Percentiles rank a stretch among this genome's conserved stretches.
phyloP scores from a whole-genome alignment of 2,329 filamentous ascomycete genomes.

The Mycosphaerella sp. region DNA sequence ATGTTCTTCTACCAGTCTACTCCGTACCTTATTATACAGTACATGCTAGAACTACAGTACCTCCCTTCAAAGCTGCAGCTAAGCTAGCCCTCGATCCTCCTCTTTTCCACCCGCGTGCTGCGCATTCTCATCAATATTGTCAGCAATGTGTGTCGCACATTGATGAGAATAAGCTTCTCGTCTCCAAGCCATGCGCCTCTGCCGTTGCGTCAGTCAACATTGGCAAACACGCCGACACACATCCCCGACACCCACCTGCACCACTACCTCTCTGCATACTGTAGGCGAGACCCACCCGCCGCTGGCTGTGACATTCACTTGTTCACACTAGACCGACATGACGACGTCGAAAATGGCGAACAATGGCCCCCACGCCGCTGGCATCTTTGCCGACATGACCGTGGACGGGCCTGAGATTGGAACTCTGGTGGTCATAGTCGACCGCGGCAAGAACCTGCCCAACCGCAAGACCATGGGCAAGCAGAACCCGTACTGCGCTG shows the following conservation, averaged over 20 bases:
- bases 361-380: conserved; percentile 71
- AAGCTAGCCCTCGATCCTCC: too few relatives aligned
- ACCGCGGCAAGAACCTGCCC: conserved; percentile 92
- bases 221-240: conserved; percentile 1
- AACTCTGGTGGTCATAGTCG: conserved; percentile 84
- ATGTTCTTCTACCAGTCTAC: too few relatives aligned
- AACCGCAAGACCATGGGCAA: conserved; percentile 98
- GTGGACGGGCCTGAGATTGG: conserved; percentile 90
- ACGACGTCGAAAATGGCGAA: conserved; percentile 19
- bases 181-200: conserved; percentile 7
- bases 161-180: not conserved
- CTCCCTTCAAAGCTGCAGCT: too few relatives aligned
- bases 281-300: not conserved
- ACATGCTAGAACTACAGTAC: too few relatives aligned
- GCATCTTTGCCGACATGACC: conserved; percentile 90
- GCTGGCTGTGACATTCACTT: conserved; percentile 4
- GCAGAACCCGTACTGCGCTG: conserved; percentile 95
- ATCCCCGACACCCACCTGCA: not conserved
- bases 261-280: not conserved
- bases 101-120: not conserved
- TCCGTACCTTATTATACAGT: not conserved
- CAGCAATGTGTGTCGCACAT: not conserved
- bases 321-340: conserved; percentile 3
- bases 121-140: not conserved
- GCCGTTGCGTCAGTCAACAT: conserved; percentile 11